phyloP scores from a whole-genome alignment of 2,329 filamentous ascomycete species.

The Epicoccum sorghinum region DNA sequence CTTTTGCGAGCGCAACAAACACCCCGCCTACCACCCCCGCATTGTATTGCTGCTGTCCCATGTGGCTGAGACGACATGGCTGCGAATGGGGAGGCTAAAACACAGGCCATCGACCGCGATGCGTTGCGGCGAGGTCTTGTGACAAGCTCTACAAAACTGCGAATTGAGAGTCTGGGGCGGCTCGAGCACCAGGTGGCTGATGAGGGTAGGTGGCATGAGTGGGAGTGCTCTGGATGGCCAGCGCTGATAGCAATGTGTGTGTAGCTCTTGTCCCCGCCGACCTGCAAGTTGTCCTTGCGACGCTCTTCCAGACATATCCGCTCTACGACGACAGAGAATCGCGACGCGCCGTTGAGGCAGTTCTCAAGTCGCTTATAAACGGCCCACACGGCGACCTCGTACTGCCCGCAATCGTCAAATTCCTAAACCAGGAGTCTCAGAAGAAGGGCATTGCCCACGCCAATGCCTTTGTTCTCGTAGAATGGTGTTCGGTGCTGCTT shows the following conservation, averaged over 20 bases:
- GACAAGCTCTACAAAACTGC: conserved; percentile 56
- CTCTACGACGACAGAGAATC: conserved; percentile 87
- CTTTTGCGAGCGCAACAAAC: conserved; percentile 28
- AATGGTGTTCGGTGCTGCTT: conserved; percentile 85
- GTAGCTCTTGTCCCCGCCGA: conserved; percentile 50
- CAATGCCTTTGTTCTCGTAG: conserved; percentile 85
- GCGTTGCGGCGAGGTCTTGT: conserved; percentile 51
- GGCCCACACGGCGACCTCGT: conserved; percentile 62
- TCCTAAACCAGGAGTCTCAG: conserved; percentile 72
- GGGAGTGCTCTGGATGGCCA: background rate
- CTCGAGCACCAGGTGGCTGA: conserved; percentile 52
- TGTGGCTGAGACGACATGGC: conserved; percentile 46
- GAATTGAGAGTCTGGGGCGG: conserved; percentile 52
- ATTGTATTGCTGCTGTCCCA: conserved; percentile 24
- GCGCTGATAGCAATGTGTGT: conserved; percentile 19
- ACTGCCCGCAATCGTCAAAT: conserved; percentile 68
- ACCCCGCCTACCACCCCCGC: conserved; percentile 36
- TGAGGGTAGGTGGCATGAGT: conserved; percentile 47
- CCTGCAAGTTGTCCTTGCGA: conserved; percentile 64
- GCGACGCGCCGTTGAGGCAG: conserved; percentile 80
- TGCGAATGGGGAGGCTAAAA: conserved; percentile 43
- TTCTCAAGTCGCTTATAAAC: conserved; percentile 71
- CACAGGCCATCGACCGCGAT: conserved; percentile 40
- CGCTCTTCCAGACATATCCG: conserved; percentile 86
- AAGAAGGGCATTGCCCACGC: conserved; percentile 78